A percentile compares a stretch with the other conserved stretches of the same genome.
Evolutionary conservation across 2,329 filamentous ascomycete species (phyloP).

Genomic region (Fusarium stilboides): DNA sequence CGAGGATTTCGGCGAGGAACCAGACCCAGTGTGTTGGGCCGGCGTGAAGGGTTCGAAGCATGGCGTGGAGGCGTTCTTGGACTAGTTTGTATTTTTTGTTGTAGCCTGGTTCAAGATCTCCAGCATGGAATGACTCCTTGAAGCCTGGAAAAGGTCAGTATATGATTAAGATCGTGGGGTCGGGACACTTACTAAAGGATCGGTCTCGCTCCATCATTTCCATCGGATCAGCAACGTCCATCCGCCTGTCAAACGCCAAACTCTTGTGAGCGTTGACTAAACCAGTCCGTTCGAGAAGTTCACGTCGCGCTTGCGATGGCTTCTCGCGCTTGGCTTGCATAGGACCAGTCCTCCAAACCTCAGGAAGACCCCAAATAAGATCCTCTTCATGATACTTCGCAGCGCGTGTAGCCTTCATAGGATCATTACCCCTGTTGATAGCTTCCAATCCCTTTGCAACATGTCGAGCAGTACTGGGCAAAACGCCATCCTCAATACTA

Average conservation of each 20-base stretch:
- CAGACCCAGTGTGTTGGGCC: conserved; percentile 46
- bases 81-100: conserved; percentile 38
- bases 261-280: conserved; percentile 8
- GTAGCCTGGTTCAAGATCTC: conserved; percentile 48
- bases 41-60: conserved; percentile 27
- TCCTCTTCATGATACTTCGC: conserved; percentile 24
- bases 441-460: conserved; percentile 35
- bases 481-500: conserved; percentile 31
- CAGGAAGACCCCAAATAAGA: conserved; percentile 43
- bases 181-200: conserved; percentile 33
- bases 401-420: conserved; percentile 9
- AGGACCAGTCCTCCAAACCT: conserved; percentile 45
- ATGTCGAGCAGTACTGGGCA: conserved; percentile 28
- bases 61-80: conserved; percentile 33
- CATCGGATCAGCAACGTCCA: conserved; percentile 28
- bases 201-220: conserved; percentile 49
- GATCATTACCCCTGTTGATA: conserved; percentile 18
- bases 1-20: conserved; percentile 43
- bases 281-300: conserved; percentile 31
- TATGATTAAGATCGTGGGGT: accelerated
- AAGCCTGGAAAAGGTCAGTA: conserved; percentile 24
- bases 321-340: conserved; percentile 22
- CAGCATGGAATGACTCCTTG: conserved; percentile 49
- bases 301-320: neutral
- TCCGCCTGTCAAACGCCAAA: conserved; percentile 10